Evolutionary conservation across 495 filamentous ascomycete species (phyloP).

Genomic region (Oleoguttula mirabilis): DNA sequence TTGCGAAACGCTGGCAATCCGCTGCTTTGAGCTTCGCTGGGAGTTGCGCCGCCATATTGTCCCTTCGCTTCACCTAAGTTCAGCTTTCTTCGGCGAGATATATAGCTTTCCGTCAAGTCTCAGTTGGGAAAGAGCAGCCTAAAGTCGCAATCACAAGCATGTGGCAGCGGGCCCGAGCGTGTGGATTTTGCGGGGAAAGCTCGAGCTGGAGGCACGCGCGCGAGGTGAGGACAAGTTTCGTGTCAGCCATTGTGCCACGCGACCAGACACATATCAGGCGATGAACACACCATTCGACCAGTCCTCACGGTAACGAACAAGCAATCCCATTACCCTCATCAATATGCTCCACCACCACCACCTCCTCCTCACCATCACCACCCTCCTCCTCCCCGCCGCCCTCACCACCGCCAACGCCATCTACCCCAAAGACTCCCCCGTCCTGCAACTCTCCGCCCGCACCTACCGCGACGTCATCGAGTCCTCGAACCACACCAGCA

Average conservation of each 20-base stretch:
- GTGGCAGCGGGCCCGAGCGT: too few species aligned
- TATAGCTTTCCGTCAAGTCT: too few species aligned
- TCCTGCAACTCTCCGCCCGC: constrained; percentile 74
- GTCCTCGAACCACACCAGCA: constrained; percentile 76
- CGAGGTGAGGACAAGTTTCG: too few species aligned
- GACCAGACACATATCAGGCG: too few species aligned
- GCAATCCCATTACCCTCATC: neutral
- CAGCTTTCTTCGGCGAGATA: neutral
- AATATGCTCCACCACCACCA: constrained; percentile 35
- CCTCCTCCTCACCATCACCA: too few species aligned
- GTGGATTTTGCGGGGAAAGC: too few species aligned
- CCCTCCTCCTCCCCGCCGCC: constrained; percentile 48
- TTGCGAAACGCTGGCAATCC: constrained; percentile 67
- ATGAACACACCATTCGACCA: too few species aligned
- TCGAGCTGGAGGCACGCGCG: too few species aligned
- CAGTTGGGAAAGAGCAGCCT: too few species aligned
- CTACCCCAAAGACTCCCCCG: constrained; percentile 78
- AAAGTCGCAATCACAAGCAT: too few species aligned
- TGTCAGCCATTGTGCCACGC: too few species aligned
- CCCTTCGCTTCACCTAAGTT: neutral
- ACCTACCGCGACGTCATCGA: constrained; percentile 75
- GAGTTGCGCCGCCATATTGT: constrained; percentile 56
- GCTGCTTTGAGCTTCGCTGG: constrained; percentile 63
- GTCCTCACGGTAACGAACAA: too few species aligned
- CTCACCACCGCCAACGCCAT: constrained; percentile 57